Conservation (phyloP, 768 basidiomycete genomes). For the Collybiopsis confluens region DNA sequence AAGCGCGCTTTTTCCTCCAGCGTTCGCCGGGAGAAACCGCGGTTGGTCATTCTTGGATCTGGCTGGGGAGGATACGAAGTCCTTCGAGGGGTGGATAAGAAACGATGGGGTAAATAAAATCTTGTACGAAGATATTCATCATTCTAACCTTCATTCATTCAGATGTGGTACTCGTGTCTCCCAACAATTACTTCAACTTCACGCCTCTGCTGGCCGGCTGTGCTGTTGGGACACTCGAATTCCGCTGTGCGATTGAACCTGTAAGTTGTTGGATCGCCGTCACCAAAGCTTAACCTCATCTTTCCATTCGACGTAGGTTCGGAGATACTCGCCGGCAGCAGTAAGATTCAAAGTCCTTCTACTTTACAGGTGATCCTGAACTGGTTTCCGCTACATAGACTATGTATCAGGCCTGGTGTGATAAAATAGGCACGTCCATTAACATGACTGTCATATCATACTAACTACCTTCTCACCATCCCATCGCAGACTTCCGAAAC, state of each 20-base stretch:
- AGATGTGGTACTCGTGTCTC: constrained; percentile 69
- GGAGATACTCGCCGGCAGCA: constrained; percentile 51
- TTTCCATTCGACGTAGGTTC: constrained; percentile 32
- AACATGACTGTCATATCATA: too few species aligned
- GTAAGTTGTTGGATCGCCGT: constrained; percentile 35
- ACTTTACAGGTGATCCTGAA: neutral
- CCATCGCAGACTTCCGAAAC: constrained; percentile 49
- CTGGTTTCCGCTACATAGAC: constrained; percentile 28
- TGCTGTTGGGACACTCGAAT: constrained; percentile 82
- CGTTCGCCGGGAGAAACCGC: constrained; percentile 29
- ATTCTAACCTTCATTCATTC: neutral
- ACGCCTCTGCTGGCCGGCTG: constrained; percentile 65
- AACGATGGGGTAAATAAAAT: constrained; percentile 54
- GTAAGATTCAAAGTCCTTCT: constrained; percentile 27
- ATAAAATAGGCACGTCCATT: constrained; percentile 61
- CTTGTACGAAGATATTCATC: constrained; percentile 2
- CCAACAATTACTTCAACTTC: constrained; percentile 66
- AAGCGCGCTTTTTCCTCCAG: constrained; percentile 23
- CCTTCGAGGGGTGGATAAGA: constrained; percentile 63
- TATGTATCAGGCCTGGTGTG: constrained; percentile 75
- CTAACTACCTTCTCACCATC: neutral
- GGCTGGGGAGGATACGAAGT: constrained; percentile 80
- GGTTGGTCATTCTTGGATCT: constrained; percentile 67
- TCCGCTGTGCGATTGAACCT: constrained; percentile 75
- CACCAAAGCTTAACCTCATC: neutral